Conservation (phyloP, 2,329 filamentous ascomycete genomes). For the Akanthomyces lecanii region DNA sequence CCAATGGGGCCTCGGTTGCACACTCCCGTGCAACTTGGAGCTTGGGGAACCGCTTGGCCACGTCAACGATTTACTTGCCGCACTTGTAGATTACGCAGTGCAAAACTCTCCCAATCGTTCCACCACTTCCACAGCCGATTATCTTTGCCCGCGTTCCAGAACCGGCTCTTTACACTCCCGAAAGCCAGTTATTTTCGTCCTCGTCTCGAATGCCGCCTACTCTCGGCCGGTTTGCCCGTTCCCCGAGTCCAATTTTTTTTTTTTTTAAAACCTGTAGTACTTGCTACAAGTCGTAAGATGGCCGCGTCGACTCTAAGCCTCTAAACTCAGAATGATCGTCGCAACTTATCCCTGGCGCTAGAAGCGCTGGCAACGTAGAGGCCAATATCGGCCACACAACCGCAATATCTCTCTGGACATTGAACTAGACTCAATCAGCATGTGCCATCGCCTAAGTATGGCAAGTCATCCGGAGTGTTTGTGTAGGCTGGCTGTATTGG, state of each 20-base stretch:
- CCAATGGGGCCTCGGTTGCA: not conserved
- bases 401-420: too few species aligned
- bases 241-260: too few species aligned
- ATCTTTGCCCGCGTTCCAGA: not conserved
- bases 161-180: not conserved
- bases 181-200: not conserved
- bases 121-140: not conserved
- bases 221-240: too few species aligned
- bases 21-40: not conserved
- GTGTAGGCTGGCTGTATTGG: too few species aligned
- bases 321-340: conserved; percentile 82
- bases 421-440: too few species aligned
- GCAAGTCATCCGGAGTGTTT: too few species aligned
- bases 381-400: conserved; percentile 49
- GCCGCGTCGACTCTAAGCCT: conserved; percentile 69
- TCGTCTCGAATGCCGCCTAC: not conserved
- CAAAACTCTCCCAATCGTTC: not conserved
- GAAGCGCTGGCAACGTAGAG: conserved; percentile 76
- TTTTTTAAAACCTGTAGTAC: not conserved
- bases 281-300: conserved; percentile 86
- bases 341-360: conserved; percentile 79
- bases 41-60: not conserved
- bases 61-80: not conserved
- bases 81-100: not conserved
- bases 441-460: too few species aligned